Evolutionary conservation across 2,329 filamentous ascomycete genomes (phyloP).

Genomic region (Ophiocordyceps camponoti-saundersi): DNA sequence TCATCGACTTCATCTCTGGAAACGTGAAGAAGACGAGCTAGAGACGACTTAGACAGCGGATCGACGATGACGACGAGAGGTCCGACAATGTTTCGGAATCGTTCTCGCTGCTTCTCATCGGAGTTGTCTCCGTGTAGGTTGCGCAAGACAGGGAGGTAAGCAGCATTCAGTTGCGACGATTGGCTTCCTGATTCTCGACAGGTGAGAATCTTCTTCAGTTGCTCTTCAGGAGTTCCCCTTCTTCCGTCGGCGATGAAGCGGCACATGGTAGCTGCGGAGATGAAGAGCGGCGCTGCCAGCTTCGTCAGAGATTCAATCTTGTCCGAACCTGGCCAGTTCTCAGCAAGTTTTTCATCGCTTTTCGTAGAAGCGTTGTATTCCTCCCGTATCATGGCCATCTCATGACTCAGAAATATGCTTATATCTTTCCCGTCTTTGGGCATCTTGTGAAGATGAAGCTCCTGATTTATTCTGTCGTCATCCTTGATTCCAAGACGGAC

Average conservation of each 20-base stretch:
- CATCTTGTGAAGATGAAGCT: constrained; percentile 19
- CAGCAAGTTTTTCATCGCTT: constrained; percentile 2
- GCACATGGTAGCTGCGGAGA: constrained; percentile 15
- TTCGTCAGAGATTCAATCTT: constrained; percentile 6
- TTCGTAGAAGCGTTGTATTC: constrained; percentile 6
- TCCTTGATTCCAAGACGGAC: constrained; percentile 18
- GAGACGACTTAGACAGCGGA: neutral
- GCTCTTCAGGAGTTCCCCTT: neutral
- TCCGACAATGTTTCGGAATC: neutral
- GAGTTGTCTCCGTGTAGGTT: neutral
- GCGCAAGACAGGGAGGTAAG: neutral
- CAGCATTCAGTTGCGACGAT: neutral
- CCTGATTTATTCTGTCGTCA: constrained; percentile 7
- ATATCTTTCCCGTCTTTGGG: constrained; percentile 14
- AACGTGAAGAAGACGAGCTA: neutral
- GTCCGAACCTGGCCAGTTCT: constrained; percentile 11
- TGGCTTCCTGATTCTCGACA: neutral
- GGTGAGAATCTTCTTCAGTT: neutral
- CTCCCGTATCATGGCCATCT: constrained; percentile 7
- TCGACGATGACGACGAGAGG: neutral
- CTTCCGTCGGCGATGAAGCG: constrained; percentile 9
- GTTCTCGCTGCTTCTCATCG: neutral
- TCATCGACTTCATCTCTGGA: neutral
- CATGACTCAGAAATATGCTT: neutral
- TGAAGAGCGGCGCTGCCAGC: constrained; percentile 17